Conservation (phyloP, 768 basidiomycete genomes). For the Hygrocybe coccinea region DNA sequence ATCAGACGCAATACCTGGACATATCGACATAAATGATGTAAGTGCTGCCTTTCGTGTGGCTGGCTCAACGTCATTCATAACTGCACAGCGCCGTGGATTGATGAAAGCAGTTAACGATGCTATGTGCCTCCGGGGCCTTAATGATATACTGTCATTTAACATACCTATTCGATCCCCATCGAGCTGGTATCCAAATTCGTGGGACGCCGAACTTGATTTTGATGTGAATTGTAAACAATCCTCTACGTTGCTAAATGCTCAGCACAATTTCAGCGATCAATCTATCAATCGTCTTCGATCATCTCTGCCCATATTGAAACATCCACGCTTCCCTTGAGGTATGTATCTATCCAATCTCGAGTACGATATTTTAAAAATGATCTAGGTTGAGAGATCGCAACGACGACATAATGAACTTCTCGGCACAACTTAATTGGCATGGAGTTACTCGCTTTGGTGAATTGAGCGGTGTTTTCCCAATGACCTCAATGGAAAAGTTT, state of each 20-base stretch:
- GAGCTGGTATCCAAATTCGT: conserved; percentile 37
- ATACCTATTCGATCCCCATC: conserved; percentile 47
- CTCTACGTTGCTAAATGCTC: too few species aligned
- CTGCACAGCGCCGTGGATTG: conserved; percentile 31
- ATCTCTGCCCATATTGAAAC: conserved; percentile 56
- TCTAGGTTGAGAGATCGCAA: conserved; percentile 26
- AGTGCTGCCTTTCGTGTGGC: conserved; percentile 18
- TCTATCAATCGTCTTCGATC: conserved; percentile 53
- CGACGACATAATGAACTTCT: conserved; percentile 43
- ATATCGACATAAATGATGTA: conserved; percentile 42
- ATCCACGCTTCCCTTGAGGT: conserved; percentile 58
- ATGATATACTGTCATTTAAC: conserved; percentile 45
- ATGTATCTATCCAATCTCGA: conserved; percentile 9
- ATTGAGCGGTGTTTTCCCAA: conserved; percentile 52
- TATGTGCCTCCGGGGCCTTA: conserved; percentile 47
- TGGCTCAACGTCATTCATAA: conserved; percentile 9
- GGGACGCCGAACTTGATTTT: conserved; percentile 22
- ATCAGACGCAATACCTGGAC: conserved; percentile 38
- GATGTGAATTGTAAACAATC: conserved; percentile 19
- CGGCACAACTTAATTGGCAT: conserved; percentile 48
- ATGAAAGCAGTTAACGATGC: conserved; percentile 58
- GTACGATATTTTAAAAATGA: neutral
- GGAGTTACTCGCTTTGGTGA: conserved; percentile 50
- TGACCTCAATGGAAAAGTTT: conserved; percentile 29
- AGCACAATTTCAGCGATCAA: too few species aligned